Conservation (phyloP, 2,329 filamentous ascomycete species). For the Aspergillus caelatus region DNA sequence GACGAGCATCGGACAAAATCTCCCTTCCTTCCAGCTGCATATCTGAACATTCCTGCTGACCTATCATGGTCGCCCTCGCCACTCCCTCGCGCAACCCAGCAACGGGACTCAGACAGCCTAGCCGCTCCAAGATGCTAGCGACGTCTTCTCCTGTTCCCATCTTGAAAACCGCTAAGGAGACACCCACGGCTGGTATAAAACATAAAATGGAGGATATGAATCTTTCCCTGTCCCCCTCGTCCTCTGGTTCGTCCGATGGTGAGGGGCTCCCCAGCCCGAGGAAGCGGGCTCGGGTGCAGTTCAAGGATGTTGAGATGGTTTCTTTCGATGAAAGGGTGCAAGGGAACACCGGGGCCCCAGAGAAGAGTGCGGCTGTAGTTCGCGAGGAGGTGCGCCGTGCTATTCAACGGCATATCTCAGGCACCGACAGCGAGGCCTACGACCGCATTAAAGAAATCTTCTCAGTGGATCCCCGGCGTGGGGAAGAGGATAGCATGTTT, state of each 20-base stretch:
- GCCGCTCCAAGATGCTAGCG: constrained; percentile 35
- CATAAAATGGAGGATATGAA: constrained; percentile 42
- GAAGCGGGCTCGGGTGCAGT: constrained; percentile 48
- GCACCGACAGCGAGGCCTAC: constrained; percentile 59
- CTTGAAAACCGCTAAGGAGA: constrained; percentile 37
- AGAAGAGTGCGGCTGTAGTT: constrained; percentile 60
- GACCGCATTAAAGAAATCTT: constrained; percentile 59
- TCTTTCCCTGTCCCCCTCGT: constrained; percentile 35
- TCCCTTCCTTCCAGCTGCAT: constrained; percentile 11
- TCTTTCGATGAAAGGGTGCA: constrained; percentile 34
- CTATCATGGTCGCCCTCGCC: constrained; percentile 40
- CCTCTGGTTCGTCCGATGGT: constrained; percentile 32
- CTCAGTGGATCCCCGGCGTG: constrained; percentile 48
- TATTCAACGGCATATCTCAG: constrained; percentile 55
- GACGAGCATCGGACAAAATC: constrained; percentile 18
- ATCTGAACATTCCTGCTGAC: constrained; percentile 13
- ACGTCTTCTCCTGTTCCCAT: constrained; percentile 39
- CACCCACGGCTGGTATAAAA: constrained; percentile 33
- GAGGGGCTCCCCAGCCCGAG: constrained; percentile 35
- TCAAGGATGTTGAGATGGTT: constrained; percentile 46
- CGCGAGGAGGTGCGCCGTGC: constrained; percentile 64
- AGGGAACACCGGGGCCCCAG: constrained; percentile 29
- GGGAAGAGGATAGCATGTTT: constrained; percentile 34
- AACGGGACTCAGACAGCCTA: constrained; percentile 27
- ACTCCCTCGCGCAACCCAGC: constrained; percentile 31